Conservation (phyloP, 2,329 filamentous ascomycete genomes). For the Stromatinia cepivora region DNA sequence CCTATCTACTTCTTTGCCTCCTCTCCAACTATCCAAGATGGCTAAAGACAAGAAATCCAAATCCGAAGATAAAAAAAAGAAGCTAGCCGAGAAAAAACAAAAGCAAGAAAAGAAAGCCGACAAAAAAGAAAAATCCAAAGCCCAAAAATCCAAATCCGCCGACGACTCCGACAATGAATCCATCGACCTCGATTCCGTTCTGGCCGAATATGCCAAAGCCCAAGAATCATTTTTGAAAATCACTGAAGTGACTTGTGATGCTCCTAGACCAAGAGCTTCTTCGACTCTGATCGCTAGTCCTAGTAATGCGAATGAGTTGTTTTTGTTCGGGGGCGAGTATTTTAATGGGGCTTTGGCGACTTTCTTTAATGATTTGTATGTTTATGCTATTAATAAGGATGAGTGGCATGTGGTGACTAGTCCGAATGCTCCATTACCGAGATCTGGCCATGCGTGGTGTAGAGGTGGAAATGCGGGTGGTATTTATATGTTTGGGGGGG, state of each 20-base stretch:
- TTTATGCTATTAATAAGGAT: slow-evolving; percentile 77
- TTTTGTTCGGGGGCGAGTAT: slow-evolving; percentile 93
- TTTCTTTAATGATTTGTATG: slow-evolving; percentile 66
- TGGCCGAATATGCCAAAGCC: slow-evolving; percentile 88
- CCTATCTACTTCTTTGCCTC: too few relatives aligned
- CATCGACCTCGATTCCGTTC: slow-evolving; percentile 86
- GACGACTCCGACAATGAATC: slow-evolving; percentile 88
- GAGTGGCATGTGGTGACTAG: slow-evolving; percentile 90
- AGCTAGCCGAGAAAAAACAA: slow-evolving; percentile 62
- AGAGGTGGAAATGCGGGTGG: slow-evolving; percentile 78
- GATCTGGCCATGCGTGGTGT: slow-evolving; percentile 94
- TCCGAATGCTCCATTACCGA: slow-evolving; percentile 86
- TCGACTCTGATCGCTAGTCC: slow-evolving; percentile 83
- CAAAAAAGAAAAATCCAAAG: slow-evolving; percentile 75
- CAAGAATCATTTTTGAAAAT: slow-evolving; percentile 95
- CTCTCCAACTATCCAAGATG: slow-evolving; percentile 41
- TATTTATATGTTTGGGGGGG: slow-evolving; percentile 91
- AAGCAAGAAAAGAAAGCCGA: slow-evolving; percentile 90
- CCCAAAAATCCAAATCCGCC: slow-evolving; percentile 67
- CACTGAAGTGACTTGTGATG: slow-evolving; percentile 73
- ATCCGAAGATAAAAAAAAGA: slow-evolving; percentile 52
- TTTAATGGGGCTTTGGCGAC: slow-evolving; percentile 87
- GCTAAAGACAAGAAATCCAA: slow-evolving; percentile 54
- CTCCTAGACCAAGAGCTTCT: slow-evolving; percentile 77
- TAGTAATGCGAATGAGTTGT: slow-evolving; percentile 79